Evolutionary conservation across 306 rosid genomes (phyloP), one percentile per base, ranked within the genome.

Genomic region (Sesbania bispinosa): DNA sequence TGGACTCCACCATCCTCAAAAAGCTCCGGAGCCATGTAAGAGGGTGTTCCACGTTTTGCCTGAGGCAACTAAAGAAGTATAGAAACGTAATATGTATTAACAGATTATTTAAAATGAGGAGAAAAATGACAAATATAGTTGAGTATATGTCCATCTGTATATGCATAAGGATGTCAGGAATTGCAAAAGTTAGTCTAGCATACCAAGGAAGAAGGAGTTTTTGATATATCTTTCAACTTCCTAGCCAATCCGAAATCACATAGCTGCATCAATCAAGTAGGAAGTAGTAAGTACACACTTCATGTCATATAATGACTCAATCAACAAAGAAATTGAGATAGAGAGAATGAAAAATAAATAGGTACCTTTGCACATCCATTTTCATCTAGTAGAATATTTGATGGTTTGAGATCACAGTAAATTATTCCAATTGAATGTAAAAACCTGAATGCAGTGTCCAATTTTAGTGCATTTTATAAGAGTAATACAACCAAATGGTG

Each of bases 1-100:
- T 89, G 99, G 51, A 89, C 90, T 55, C 96, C 96, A 35, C 90
- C 97, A 21, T 94, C 99, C 74, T 91, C 96, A 79, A 94, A 94
- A 79, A 94, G 88, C 85, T 94, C 99, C 0, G 99, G 99, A 81
- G 99, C 99, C 99, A 94, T 94, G 79, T 94, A 94, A 76, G 81
- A 89, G 35, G 99, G 99, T 14, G 99, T 91, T 84, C 99, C 99
- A 23, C 97, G 97, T 79, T 86, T 94, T 63, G 97, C 90, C 81
- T 85, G 96, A 2, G 99, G 93, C 80, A 86, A 83, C 99, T 91
- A 64, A 55, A 87, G 59, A 81, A 27, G 76, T 63, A 43, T 59
- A 79, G 27, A 59, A 71, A 62, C 63, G 3, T 32, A 57, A 71
- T 79, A 58, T 36, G 52, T 29, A 55, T 82, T 53, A 85, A 45